A percentile compares a stretch with the other conserved stretches of the same genome.
phyloP scores from a whole-genome alignment of 1,139 yeast species.

The Saccharomyces hybrid region DNA sequence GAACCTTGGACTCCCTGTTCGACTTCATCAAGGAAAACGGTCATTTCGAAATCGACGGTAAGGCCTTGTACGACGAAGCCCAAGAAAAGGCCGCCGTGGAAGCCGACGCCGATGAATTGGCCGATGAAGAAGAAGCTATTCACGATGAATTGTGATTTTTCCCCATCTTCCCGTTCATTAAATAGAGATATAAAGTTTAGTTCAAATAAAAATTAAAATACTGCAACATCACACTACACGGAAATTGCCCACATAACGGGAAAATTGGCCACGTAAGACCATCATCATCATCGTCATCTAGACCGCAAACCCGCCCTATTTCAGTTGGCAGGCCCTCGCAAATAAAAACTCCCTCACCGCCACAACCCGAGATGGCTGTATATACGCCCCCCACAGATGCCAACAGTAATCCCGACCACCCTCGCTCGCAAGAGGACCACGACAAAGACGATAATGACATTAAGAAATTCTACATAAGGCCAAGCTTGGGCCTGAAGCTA shows the following conservation, averaged over 20 bases:
- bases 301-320: no score
- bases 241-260: not conserved
- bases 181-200: not conserved
- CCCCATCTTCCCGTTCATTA: not conserved
- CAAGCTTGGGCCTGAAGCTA: conserved; percentile 47
- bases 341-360: not conserved
- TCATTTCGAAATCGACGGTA: conserved; percentile 49
- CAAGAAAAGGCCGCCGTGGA: conserved; percentile 30
- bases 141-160: conserved; percentile 20
- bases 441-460: conserved; percentile 11
- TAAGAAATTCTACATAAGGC: conserved; percentile 33
- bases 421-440: conserved; percentile 7
- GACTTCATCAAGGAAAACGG: conserved; percentile 63
- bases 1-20: conserved; percentile 68
- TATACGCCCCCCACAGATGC: not conserved
- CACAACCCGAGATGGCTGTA: not conserved
- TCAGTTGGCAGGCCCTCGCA: no score
- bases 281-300: no score
- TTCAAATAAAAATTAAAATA: no score
- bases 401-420: conserved; percentile 1
- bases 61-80: conserved; percentile 33
- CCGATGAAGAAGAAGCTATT: conserved; percentile 19
- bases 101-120: conserved; percentile 11
- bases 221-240: not conserved
- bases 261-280: not conserved